Conservation (phyloP, 2,329 filamentous ascomycete species). For the Trichoderma hamatum region DNA sequence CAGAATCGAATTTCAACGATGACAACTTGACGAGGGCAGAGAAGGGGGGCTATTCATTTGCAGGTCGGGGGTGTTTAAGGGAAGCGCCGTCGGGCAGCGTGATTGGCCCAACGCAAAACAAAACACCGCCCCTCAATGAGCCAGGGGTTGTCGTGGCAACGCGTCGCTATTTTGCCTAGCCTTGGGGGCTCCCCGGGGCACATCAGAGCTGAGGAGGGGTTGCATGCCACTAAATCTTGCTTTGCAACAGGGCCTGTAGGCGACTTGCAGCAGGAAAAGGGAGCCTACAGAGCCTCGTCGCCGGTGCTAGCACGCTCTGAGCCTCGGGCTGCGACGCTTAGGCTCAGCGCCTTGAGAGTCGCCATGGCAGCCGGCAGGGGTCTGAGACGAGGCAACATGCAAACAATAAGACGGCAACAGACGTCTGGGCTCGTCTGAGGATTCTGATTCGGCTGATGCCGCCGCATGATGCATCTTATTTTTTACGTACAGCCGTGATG, state of each 20-base stretch:
- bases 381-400: constrained; percentile 28
- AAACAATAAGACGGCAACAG: constrained; percentile 28
- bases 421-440: background rate
- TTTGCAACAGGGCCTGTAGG: constrained; percentile 7
- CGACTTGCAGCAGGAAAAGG: constrained; percentile 10
- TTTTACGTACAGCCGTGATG: constrained; percentile 11
- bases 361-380: constrained; percentile 32
- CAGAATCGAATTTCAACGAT: constrained; percentile 27
- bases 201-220: constrained; percentile 24
- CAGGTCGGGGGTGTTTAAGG: constrained; percentile 41
- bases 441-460: constrained; percentile 20
- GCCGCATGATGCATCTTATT: constrained; percentile 14
- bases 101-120: constrained; percentile 41
- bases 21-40: constrained; percentile 34
- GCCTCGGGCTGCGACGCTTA: background rate
- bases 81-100: constrained; percentile 32
- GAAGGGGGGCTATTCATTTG: constrained; percentile 32
- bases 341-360: constrained; percentile 24
- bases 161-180: constrained; percentile 3
- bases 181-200: constrained; percentile 10
- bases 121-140: constrained; percentile 33
- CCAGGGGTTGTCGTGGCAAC: constrained; percentile 37
- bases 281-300: constrained; percentile 6
- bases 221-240: constrained; percentile 26
- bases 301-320: constrained; percentile 5